Conservation (phyloP, 83 land plant genomes). For the Diphasiastrum complanatum region DNA sequence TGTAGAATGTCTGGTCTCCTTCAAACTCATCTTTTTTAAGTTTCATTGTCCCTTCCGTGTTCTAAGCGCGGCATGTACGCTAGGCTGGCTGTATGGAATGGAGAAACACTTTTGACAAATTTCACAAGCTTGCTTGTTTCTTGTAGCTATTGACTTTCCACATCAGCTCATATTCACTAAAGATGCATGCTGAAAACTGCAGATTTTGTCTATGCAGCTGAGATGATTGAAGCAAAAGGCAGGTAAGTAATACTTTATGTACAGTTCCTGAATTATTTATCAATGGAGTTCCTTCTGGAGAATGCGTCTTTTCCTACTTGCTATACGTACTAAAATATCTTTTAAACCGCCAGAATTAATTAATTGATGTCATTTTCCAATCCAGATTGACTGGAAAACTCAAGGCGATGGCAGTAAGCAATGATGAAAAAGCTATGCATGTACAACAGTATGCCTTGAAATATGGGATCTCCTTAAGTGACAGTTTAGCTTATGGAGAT, state of each 20-base stretch:
- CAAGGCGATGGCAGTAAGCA: slow-evolving; percentile 29
- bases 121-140: too few species aligned
- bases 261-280: not conserved
- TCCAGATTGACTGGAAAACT: slow-evolving; percentile 32
- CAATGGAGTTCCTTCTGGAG: not conserved
- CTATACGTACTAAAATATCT: not conserved
- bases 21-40: too few species aligned
- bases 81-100: too few species aligned
- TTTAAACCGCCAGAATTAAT: not conserved
- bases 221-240: slow-evolving; percentile 27
- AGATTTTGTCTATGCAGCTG: slow-evolving; percentile 35
- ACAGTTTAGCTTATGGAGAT: slow-evolving; percentile 32
- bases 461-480: slow-evolving; percentile 19
- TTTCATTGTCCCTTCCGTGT: too few species aligned
- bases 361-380: not conserved
- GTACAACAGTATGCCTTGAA: slow-evolving; percentile 20
- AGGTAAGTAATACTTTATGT: slow-evolving; percentile 20
- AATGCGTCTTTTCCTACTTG: too few species aligned
- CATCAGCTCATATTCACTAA: too few species aligned
- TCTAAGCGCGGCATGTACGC: too few species aligned
- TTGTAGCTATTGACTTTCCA: too few species aligned
- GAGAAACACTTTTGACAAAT: too few species aligned
- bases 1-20: too few species aligned
- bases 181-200: too few species aligned
- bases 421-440: slow-evolving; percentile 31